Conservation (phyloP, 176 grass and related monocot genomes). For the Saccharum officinarum region DNA sequence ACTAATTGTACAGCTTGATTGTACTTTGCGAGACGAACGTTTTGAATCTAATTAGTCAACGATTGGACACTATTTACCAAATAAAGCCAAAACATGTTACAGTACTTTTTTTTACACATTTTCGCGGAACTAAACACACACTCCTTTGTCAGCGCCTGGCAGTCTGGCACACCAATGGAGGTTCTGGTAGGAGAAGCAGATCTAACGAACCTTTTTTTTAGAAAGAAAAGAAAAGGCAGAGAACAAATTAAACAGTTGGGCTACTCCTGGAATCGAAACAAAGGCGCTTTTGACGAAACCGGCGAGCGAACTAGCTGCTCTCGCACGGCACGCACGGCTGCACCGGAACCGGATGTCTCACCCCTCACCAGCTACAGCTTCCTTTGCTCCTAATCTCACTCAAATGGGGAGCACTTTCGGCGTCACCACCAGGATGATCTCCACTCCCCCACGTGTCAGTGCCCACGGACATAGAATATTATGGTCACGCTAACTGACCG, state of each 20-base stretch:
- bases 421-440: not conserved
- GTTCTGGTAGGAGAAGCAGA: not conserved
- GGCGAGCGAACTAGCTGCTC: not conserved
- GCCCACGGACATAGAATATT: too few relatives aligned
- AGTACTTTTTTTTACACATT: too few relatives aligned
- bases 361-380: not conserved
- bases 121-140: too few relatives aligned
- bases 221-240: not conserved
- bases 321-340: not conserved
- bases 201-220: not conserved
- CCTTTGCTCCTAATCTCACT: conserved; percentile 42
- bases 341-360: not conserved
- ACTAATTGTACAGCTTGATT: too few relatives aligned
- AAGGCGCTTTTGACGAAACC: not conserved
- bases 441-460: not conserved
- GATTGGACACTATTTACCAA: too few relatives aligned
- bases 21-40: too few relatives aligned
- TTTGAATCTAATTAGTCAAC: too few relatives aligned
- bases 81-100: too few relatives aligned
- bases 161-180: not conserved
- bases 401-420: conserved; percentile 22
- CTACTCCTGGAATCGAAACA: not conserved
- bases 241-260: not conserved
- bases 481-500: not conserved
- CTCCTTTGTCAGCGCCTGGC: not conserved